Evolutionary conservation across 257 asterid genomes (phyloP).

Genomic region (Osmanthus fragrans): DNA sequence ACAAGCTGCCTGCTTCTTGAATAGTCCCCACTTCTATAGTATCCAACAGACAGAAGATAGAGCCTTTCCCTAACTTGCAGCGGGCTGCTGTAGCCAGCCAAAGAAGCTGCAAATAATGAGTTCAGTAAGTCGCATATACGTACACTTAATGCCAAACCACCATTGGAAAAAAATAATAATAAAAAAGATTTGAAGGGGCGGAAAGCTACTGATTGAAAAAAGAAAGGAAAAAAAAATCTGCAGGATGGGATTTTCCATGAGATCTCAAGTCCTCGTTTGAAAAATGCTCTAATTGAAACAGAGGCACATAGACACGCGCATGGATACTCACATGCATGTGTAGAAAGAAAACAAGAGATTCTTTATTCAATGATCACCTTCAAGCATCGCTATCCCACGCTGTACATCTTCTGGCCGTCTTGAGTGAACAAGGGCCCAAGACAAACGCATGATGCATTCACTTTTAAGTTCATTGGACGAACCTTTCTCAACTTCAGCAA

Average conservation of each 20-base stretch:
- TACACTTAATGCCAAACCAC: conserved; percentile 8
- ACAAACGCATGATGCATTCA: conserved; percentile 90
- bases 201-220: too few species aligned
- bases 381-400: conserved; percentile 97
- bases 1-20: conserved; percentile 80
- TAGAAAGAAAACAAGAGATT: conserved; percentile 1
- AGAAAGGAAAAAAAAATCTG: neutral
- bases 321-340: neutral
- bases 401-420: conserved; percentile 74
- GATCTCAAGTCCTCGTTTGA: neutral
- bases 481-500: conserved; percentile 80
- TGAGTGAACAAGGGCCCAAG: conserved; percentile 98
- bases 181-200: too few species aligned
- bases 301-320: neutral
- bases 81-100: conserved; percentile 52
- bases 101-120: conserved; percentile 59
- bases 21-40: conserved; percentile 75
- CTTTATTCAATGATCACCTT: conserved; percentile 44
- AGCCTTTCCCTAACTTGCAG: conserved; percentile 59
- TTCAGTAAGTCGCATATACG: conserved; percentile 18
- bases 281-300: neutral
- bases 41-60: conserved; percentile 85
- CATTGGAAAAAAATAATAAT: too few species aligned
- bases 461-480: conserved; percentile 63
- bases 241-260: neutral